phyloP scores from a whole-genome alignment of 1,284 basidiomycete genomes.

The Ganoderma lucidum region DNA sequence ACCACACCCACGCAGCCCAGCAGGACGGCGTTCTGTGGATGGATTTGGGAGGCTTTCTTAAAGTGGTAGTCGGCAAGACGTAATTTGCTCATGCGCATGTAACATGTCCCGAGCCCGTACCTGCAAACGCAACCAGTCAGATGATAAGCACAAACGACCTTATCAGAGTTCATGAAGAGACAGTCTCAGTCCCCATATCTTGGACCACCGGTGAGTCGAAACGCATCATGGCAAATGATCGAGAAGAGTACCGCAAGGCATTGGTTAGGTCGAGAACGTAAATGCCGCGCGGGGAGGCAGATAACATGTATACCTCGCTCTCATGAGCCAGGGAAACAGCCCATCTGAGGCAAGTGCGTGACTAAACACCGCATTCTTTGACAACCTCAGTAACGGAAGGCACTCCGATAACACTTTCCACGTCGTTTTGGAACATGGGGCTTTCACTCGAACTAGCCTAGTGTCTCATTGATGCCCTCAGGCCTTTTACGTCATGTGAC shows the following conservation, averaged over 20 bases:
- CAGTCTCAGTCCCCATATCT: background rate
- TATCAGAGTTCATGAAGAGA: conserved; percentile 12
- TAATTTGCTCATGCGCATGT: conserved; percentile 90
- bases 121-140: conserved; percentile 49
- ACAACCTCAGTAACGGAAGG: background rate
- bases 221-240: background rate
- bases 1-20: conserved; percentile 93
- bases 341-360: background rate
- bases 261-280: background rate
- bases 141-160: conserved; percentile 20
- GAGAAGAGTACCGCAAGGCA: background rate
- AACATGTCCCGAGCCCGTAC: conserved; percentile 97
- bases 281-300: background rate
- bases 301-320: background rate
- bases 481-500: conserved; percentile 1
- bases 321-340: background rate
- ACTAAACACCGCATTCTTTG: background rate
- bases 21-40: conserved; percentile 90
- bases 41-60: conserved; percentile 88
- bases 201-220: background rate
- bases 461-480: background rate
- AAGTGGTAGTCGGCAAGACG: conserved; percentile 95
- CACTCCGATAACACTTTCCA: background rate
- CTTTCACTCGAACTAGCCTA: background rate
- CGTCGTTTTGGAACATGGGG: background rate